Evolutionary conservation across 2,329 filamentous ascomycete genomes (phyloP).

Genomic region (Chaetomiaceae sp.): DNA sequence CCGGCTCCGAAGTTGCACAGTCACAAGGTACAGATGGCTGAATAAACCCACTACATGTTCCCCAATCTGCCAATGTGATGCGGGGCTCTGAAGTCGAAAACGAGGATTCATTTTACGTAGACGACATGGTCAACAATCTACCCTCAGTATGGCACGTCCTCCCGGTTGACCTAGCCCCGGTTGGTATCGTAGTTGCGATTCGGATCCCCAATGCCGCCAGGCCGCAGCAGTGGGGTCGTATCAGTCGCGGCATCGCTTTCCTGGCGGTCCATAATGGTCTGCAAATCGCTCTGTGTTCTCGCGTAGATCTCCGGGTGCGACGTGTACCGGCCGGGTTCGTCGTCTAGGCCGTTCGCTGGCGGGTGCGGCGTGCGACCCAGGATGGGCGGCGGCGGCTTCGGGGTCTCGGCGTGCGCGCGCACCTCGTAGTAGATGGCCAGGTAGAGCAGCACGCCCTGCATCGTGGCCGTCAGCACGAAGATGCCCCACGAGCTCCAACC

Average conservation of each 20-base stretch:
- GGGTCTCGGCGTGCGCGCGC: slow-evolving; percentile 27
- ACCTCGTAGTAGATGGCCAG: slow-evolving; percentile 78
- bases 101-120: too few relatives aligned
- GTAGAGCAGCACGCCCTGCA: slow-evolving; percentile 74
- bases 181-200: slow-evolving; percentile 35
- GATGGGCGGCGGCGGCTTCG: slow-evolving; percentile 22
- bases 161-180: slow-evolving; percentile 17
- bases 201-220: slow-evolving; percentile 43
- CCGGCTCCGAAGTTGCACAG: too few relatives aligned
- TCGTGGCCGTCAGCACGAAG: slow-evolving; percentile 74
- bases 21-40: too few relatives aligned
- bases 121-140: too few relatives aligned
- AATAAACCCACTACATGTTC: too few relatives aligned
- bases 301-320: slow-evolving; percentile 48
- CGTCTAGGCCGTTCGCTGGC: slow-evolving; percentile 41
- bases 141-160: slow-evolving; percentile 12
- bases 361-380: slow-evolving; percentile 28
- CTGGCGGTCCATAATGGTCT: slow-evolving; percentile 45
- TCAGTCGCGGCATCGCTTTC: slow-evolving; percentile 45
- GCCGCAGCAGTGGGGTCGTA: slow-evolving; percentile 44
- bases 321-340: slow-evolving; percentile 45
- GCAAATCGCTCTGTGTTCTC: slow-evolving; percentile 45
- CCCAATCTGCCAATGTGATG: too few relatives aligned
- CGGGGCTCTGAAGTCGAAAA: not conserved
- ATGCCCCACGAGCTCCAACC: slow-evolving; percentile 97